These are phyloP conservation scores for Penicillium palitans DNA, from an alignment of 2,329 filamentous ascomycete species.

Conservation along the genomic window DNA sequence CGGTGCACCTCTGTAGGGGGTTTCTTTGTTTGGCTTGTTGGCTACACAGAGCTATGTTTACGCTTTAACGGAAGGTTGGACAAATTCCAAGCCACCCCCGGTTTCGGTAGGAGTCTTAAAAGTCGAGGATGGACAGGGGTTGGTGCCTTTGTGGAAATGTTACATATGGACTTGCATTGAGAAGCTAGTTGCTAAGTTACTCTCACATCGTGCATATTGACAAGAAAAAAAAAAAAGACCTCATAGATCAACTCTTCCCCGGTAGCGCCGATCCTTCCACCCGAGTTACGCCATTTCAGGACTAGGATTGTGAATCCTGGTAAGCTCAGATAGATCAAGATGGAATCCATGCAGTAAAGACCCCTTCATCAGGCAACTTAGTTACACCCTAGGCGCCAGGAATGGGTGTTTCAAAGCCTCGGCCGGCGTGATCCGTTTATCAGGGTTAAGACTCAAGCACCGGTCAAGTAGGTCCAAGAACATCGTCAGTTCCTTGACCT, in stretches of 20 bases:
- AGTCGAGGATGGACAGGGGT: not conserved
- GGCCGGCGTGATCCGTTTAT: constrained; percentile 81
- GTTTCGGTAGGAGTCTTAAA: not conserved
- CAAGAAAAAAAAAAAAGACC: not conserved
- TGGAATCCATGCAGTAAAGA: not conserved
- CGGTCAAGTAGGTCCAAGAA: constrained; percentile 88
- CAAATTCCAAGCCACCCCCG: not conserved
- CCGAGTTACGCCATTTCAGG: not conserved
- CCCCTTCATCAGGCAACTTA: not conserved
- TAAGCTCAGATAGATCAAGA: not conserved
- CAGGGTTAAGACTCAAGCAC: constrained; percentile 85
- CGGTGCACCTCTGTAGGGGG: not conserved
- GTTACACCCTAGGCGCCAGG: constrained; percentile 55
- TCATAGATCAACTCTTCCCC: not conserved
- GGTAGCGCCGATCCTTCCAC: not conserved
- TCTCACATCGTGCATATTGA: not conserved
- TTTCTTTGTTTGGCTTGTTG: constrained; percentile 4
- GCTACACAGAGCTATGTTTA: not conserved
- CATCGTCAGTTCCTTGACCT: constrained; percentile 73
- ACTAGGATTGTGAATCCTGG: not conserved
- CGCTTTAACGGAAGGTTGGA: not conserved
- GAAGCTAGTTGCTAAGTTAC: not conserved
- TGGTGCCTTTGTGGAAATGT: not conserved
- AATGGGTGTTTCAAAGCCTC: constrained; percentile 91
- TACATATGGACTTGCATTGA: not conserved